Percentiles rank a stretch among this genome's conserved stretches.
Evolutionary conservation across 345 rosid species (phyloP).

Genomic region (Corchorus olitorius): DNA sequence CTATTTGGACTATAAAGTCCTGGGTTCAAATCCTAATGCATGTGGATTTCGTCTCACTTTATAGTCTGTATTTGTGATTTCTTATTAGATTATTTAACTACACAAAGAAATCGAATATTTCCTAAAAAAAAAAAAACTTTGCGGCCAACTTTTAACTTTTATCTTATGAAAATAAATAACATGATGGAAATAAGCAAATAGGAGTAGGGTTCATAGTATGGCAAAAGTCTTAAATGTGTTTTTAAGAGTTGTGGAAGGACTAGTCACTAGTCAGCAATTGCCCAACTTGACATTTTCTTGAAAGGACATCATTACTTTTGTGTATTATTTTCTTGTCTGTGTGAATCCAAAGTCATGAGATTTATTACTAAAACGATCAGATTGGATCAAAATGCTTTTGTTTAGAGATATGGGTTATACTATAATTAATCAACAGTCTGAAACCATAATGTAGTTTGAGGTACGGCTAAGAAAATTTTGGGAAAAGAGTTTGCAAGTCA

Average conservation of each 20-base stretch:
- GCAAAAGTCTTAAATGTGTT: not conserved
- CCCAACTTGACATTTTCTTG: slow-evolving; percentile 8
- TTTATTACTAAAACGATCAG: not conserved
- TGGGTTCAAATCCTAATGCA: too few species aligned
- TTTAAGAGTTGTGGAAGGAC: not conserved
- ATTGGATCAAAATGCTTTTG: not conserved
- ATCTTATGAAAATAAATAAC: not conserved
- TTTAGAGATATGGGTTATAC: not conserved
- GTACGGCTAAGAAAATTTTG: not conserved
- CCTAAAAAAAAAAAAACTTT: not conserved
- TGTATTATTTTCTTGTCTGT: not conserved
- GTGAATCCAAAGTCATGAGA: not conserved
- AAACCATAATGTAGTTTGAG: not conserved
- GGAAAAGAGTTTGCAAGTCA: not conserved
- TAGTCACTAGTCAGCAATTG: not conserved
- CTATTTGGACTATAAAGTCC: too few species aligned
- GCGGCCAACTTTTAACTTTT: slow-evolving; percentile 2
- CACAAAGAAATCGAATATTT: too few species aligned
- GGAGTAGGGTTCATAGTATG: not conserved
- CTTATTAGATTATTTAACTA: too few species aligned
- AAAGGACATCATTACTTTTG: slow-evolving; percentile 12
- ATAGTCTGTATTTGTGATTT: too few species aligned
- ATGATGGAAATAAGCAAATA: not conserved
- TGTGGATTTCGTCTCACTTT: too few species aligned
- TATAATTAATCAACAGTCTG: not conserved